A percentile compares a stretch with the other conserved stretches of the same genome.
Conservation (phyloP, 2,329 filamentous ascomycete species). For the Penicillium psychrosexuale region DNA sequence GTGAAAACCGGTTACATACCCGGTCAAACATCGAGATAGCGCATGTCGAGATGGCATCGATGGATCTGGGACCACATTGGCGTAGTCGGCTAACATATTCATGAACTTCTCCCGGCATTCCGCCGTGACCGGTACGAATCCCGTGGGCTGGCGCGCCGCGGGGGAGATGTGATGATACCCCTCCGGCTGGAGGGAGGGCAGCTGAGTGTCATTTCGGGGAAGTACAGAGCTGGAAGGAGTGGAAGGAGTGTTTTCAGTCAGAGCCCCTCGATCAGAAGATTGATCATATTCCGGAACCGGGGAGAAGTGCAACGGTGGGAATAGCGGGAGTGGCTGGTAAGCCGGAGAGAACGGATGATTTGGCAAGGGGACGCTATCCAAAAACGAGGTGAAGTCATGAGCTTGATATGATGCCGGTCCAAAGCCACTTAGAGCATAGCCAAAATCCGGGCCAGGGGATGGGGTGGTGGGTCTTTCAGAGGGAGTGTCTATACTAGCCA, state of each 20-base stretch:
- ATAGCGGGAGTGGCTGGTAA: constrained; percentile 34
- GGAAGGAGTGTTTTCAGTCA: constrained; percentile 11
- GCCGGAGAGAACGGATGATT: constrained; percentile 34
- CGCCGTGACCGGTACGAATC: constrained; percentile 30
- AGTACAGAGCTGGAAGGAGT: constrained; percentile 32
- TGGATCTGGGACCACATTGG: constrained; percentile 28
- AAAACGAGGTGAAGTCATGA: constrained; percentile 36
- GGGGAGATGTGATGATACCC: constrained; percentile 26
- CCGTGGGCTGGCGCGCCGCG: constrained; percentile 27
- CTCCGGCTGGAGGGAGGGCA: constrained; percentile 34
- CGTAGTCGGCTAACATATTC: constrained; percentile 20
- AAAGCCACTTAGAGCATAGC: constrained; percentile 16
- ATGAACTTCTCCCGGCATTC: constrained; percentile 32
- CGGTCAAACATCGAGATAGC: constrained; percentile 33
- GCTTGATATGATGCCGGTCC: constrained; percentile 24
- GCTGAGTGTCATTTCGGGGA: constrained; percentile 32
- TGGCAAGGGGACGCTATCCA: constrained; percentile 34
- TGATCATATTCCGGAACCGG: constrained; percentile 27
- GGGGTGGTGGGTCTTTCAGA: constrained; percentile 20
- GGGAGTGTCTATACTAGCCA: constrained; percentile 11
- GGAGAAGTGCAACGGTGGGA: constrained; percentile 28
- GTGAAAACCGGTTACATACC: constrained; percentile 34
- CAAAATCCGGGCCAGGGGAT: constrained; percentile 26
- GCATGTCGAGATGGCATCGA: constrained; percentile 34
- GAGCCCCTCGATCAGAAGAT: constrained; percentile 16